Percentiles rank a stretch among this genome's conserved stretches.
phyloP scores from a whole-genome alignment of 192 early-diverging fungal species.

The Backusella sp. region DNA sequence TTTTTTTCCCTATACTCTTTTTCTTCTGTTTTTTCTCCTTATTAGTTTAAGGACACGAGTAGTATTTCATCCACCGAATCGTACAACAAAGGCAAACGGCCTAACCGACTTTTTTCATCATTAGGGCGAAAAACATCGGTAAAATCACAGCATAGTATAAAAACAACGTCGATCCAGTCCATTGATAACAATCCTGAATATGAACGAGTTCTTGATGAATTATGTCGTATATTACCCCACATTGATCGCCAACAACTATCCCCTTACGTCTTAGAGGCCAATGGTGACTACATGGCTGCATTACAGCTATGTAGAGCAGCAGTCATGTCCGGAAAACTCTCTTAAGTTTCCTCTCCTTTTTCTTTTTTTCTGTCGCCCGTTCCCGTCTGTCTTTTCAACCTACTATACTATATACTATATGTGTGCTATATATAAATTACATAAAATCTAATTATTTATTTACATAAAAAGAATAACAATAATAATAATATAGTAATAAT shows the following conservation, averaged over 20 bases:
- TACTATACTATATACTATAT: not conserved
- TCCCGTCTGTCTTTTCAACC: not conserved
- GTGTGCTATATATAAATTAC: not conserved
- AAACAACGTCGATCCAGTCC: not conserved
- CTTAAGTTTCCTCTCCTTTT: not conserved
- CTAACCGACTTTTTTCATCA: constrained; percentile 11
- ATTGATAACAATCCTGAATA: not conserved
- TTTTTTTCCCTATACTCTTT: not conserved
- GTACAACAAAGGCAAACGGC: not conserved
- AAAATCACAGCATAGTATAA: constrained; percentile 1
- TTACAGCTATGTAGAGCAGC: constrained; percentile 43
- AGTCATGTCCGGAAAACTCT: constrained; percentile 41
- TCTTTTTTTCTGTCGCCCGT: not conserved
- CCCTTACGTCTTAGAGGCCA: constrained; percentile 42
- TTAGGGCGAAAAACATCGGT: constrained; percentile 16
- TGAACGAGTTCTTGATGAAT: constrained; percentile 44
- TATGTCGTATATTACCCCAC: constrained; percentile 51
- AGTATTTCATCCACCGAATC: constrained; percentile 14
- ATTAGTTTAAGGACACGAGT: constrained; percentile 9
- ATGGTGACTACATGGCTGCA: constrained; percentile 47
- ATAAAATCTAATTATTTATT: constrained; percentile 11
- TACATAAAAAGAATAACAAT: constrained; percentile 6
- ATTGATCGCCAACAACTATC: constrained; percentile 39
- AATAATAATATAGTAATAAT: not conserved
- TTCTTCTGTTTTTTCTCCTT: not conserved